Evolutionary conservation across 176 grass and related monocot genomes (phyloP).

Genomic region (Musa troglodytarum): DNA sequence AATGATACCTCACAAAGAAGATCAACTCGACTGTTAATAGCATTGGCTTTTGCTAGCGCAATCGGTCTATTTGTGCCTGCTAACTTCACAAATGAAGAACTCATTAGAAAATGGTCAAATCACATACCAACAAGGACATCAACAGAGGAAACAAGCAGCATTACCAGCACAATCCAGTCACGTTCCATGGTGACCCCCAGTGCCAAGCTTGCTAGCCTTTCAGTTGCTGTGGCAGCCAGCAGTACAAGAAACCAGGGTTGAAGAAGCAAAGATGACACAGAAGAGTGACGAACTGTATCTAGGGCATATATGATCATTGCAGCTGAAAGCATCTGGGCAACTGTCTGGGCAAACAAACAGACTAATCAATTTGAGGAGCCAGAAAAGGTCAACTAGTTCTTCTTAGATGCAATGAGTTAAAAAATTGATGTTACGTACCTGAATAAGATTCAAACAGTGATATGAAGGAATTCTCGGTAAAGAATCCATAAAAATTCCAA

Average conservation of each 20-base stretch:
- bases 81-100: slow-evolving; percentile 30
- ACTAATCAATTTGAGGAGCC: background rate
- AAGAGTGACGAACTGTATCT: background rate
- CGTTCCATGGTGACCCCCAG: slow-evolving; percentile 41
- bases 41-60: slow-evolving; percentile 47
- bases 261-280: slow-evolving; percentile 23
- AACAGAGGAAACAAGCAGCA: background rate
- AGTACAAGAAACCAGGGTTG: slow-evolving; percentile 48
- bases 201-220: slow-evolving; percentile 40
- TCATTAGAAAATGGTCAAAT: background rate
- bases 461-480: slow-evolving; percentile 42
- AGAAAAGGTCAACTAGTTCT: background rate
- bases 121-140: background rate
- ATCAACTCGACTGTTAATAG: slow-evolving; percentile 41
- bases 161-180: slow-evolving; percentile 43
- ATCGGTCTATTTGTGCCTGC: slow-evolving; percentile 37
- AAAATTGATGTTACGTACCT: slow-evolving; percentile 19
- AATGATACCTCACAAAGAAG: slow-evolving; percentile 48
- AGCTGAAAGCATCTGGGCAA: slow-evolving; percentile 40
- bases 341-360: slow-evolving; percentile 23
- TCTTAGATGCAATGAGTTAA: background rate
- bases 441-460: slow-evolving; percentile 26
- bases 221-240: slow-evolving; percentile 36
- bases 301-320: slow-evolving; percentile 39
- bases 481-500: slow-evolving; percentile 38